Evolutionary conservation across 305 asterid genomes (phyloP).

Genomic region (Withania somnifera): DNA sequence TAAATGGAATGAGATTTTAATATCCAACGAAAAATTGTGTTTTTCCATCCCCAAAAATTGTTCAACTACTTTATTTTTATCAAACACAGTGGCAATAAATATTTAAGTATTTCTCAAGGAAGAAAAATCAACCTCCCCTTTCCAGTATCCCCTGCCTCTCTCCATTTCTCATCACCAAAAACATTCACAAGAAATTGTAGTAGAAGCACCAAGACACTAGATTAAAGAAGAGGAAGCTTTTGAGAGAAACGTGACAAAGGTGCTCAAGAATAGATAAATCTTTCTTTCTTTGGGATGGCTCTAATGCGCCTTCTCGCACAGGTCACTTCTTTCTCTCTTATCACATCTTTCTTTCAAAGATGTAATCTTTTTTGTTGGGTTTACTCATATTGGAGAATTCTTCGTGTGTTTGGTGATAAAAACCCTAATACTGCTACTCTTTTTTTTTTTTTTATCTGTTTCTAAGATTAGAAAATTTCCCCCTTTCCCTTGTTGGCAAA

Average conservation of each 20-base stretch:
- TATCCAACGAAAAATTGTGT: no score
- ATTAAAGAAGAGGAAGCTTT: neutral
- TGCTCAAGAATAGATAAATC: neutral
- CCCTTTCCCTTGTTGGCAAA: neutral
- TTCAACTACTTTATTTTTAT: neutral
- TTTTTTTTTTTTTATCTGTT: neutral
- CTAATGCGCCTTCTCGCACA: conserved; percentile 42
- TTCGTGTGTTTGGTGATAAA: neutral
- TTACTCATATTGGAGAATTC: neutral
- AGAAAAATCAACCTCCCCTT: neutral
- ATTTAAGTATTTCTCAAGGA: neutral
- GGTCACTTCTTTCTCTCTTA: conserved; percentile 18
- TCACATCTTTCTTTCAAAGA: neutral
- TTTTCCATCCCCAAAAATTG: neutral
- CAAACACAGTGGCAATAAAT: neutral
- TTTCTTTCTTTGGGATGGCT: conserved; percentile 30
- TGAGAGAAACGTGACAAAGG: neutral
- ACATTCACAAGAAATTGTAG: neutral
- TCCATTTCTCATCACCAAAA: conserved; percentile 1
- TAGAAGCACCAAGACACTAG: neutral
- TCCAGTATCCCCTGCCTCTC: neutral
- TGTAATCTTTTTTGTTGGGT: neutral
- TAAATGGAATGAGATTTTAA: no score
- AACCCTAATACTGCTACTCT: conserved; percentile 18
- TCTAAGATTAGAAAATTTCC: neutral